Evolutionary conservation across 225 moss, liverwort and hornwort genomes (phyloP).

Genomic region (Asterella californica): DNA sequence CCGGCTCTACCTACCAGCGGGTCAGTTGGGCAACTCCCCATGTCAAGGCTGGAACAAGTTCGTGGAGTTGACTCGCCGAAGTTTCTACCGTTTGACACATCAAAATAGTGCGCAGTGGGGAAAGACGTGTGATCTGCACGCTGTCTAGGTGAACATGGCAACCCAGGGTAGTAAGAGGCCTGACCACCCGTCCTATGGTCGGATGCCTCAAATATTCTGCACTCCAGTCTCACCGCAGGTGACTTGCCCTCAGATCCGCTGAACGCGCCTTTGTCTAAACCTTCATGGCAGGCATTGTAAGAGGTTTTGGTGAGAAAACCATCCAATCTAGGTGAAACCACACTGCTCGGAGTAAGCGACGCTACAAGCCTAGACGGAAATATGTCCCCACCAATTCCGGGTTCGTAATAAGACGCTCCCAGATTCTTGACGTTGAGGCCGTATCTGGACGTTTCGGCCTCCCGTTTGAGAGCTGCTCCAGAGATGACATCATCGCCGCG

Average conservation of each 20-base stretch:
- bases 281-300: not conserved
- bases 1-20: not conserved
- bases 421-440: not conserved
- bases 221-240: not conserved
- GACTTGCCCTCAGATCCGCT: not conserved
- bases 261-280: not conserved
- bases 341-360: not conserved
- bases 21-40: not conserved
- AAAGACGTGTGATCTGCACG: not conserved
- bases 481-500: not conserved
- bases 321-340: not conserved
- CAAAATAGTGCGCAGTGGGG: not conserved
- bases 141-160: not conserved
- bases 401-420: conserved; percentile 2
- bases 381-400: not conserved
- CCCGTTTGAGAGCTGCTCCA: not conserved
- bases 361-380: not conserved
- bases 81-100: not conserved
- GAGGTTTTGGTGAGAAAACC: not conserved
- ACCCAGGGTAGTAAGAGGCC: not conserved
- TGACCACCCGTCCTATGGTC: not conserved
- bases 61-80: not conserved
- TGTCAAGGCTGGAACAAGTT: not conserved
- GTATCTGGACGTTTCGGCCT: not conserved
- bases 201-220: not conserved